Base-by-base conservation (phyloP, 306 rosid genomes). In the Glycine tomentella region DNA sequence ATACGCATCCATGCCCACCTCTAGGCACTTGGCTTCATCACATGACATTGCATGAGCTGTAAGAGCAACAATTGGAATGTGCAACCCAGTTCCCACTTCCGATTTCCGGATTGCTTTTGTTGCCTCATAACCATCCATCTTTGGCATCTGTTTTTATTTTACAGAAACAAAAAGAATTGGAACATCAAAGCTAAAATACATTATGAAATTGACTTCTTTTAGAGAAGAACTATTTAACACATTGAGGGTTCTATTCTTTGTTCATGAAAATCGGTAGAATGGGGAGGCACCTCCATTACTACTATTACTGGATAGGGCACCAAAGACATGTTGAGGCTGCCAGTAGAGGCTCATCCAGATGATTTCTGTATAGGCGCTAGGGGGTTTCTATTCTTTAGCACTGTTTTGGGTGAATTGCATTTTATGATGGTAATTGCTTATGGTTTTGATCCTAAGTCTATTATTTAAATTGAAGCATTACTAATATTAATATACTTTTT, bases 41-140 rank as follows among this genome's bases (percentile, higher is more conserved):
- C 90, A 95, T 80, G 97, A 95, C 99, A 95, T 93, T 74, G 99
- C 99, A 87, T 95, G 99, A 16, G 99, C 99, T 53, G 99, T 95
- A 42, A 95, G 88, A 59, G 99, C 98, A 74, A 95, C 99, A 38
- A 95, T 91, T 16, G 99, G 99, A 79, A 93, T 84, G 90, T 95
- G 99, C 9, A 82, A 72, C 5, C 83, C 77, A 8, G 86, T 89
- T 83, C 97, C 93, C 12, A 48, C 87, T 84, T 95, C 99, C 31
- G 92, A 82, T 85, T 89, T 95, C 80, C 99, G 91, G 66, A 95
- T 95, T 58, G 92, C 90, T 85, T 92, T 91, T 79, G 98, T 95
- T 81, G 99, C 97, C 80, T 93, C 99, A 36, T 95, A 95, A 2
- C 99, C 99, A 76, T 95, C 99, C 99, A 95, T 93, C 86, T 87